These are phyloP conservation scores for Malania oleifera DNA, from an alignment of 164 flowering plant genomes.

Conservation along the genomic window DNA sequence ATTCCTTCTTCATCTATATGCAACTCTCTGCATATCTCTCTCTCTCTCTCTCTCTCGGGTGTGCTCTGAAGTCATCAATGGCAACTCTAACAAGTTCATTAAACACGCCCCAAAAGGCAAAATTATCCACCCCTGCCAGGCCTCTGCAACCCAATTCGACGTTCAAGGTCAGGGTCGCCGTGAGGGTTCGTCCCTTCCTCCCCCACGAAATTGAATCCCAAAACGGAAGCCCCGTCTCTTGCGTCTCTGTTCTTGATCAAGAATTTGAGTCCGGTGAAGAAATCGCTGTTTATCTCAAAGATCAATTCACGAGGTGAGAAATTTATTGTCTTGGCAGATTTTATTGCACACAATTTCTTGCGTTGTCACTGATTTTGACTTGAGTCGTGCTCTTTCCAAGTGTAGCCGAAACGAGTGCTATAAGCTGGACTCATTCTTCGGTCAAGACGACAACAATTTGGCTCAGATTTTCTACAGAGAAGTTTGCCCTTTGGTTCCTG, in stretches of 20 bases:
- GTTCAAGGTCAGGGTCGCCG: slow-evolving; percentile 69
- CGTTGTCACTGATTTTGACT: not conserved
- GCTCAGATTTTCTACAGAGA: slow-evolving; percentile 57
- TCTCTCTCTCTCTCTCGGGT: too few relatives aligned
- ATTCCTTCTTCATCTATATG: too few relatives aligned
- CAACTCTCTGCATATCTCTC: too few relatives aligned
- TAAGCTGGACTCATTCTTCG: slow-evolving; percentile 72
- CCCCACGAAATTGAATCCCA: slow-evolving; percentile 34
- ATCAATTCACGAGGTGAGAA: slow-evolving; percentile 46
- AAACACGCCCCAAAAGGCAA: slow-evolving; percentile 13
- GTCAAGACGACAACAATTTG: slow-evolving; percentile 52
- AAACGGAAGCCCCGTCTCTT: slow-evolving; percentile 28
- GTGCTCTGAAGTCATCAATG: too few relatives aligned
- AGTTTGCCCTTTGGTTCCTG: slow-evolving; percentile 73
- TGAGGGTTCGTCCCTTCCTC: slow-evolving; percentile 81
- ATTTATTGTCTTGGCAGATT: not conserved
- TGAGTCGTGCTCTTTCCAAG: not conserved
- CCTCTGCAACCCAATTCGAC: slow-evolving; percentile 13
- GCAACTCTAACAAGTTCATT: too few relatives aligned
- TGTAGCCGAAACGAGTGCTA: slow-evolving; percentile 78
- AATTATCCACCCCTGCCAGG: slow-evolving; percentile 17
- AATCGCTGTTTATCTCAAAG: slow-evolving; percentile 67
- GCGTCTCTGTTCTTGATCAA: slow-evolving; percentile 39
- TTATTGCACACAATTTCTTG: not conserved
- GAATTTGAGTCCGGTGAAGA: slow-evolving; percentile 34